Conservation (phyloP, 2,329 filamentous ascomycete species). For the Iodosphaeria phyllophila region DNA sequence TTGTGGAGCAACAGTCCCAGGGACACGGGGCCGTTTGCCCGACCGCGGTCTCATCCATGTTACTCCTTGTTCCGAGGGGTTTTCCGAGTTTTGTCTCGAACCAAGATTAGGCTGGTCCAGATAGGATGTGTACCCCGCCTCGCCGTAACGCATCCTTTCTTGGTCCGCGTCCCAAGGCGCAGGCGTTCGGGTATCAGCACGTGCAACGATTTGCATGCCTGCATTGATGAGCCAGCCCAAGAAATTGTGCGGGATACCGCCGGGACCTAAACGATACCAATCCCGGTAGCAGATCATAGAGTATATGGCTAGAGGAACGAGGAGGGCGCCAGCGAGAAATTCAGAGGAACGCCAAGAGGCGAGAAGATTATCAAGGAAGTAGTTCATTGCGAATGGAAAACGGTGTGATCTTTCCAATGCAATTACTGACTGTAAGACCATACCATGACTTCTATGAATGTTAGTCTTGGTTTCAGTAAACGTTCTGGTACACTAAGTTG, state of each 20-base stretch:
- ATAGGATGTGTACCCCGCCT: constrained; percentile 8
- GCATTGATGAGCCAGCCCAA: constrained; percentile 21
- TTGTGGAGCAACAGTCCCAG: constrained; percentile 17
- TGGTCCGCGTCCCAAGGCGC: constrained; percentile 8
- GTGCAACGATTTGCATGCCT: constrained; percentile 13
- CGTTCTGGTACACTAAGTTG: too few relatives aligned
- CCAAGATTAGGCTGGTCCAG: constrained; percentile 2
- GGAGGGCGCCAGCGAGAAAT: too few relatives aligned
- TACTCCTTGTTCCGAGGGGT: too few relatives aligned
- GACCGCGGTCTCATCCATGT: too few relatives aligned
- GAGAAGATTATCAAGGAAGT: too few relatives aligned
- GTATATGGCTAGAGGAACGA: constrained; percentile 8
- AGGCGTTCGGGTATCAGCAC: constrained; percentile 14
- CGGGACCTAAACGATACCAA: constrained; percentile 22
- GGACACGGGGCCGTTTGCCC: constrained; percentile 14
- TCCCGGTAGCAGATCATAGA: constrained; percentile 16
- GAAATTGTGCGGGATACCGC: constrained; percentile 22
- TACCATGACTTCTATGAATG: too few relatives aligned
- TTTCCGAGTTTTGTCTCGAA: not conserved
- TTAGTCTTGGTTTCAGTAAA: too few relatives aligned
- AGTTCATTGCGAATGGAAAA: too few relatives aligned
- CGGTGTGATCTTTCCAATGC: too few relatives aligned
- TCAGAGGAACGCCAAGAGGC: too few relatives aligned
- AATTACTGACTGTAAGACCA: too few relatives aligned
- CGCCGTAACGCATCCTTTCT: constrained; percentile 9